phyloP scores from a whole-genome alignment of 306 rosid species.

The Casuarina glauca region DNA sequence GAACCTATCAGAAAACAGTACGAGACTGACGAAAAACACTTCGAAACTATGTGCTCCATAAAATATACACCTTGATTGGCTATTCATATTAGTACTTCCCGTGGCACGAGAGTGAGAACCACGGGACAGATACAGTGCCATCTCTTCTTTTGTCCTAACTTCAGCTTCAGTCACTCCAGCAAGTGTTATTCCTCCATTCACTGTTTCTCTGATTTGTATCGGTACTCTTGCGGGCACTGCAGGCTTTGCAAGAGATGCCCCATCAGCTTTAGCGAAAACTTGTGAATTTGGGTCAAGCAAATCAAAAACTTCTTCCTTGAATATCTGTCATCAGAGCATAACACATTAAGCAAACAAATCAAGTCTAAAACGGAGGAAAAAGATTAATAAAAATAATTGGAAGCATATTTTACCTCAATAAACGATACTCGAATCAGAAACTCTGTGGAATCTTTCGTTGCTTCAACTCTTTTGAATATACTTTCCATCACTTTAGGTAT shows the following conservation, averaged over 20 bases:
- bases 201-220: conserved; percentile 84
- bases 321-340: conserved; percentile 51
- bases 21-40: neutral
- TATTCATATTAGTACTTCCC: conserved; percentile 91
- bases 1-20: neutral
- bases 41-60: neutral
- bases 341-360: conserved; percentile 15
- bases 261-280: conserved; percentile 47
- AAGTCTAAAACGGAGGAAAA: neutral
- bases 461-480: conserved; percentile 54
- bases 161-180: conserved; percentile 87
- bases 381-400: neutral
- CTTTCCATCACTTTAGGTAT: conserved; percentile 75
- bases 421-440: conserved; percentile 82
- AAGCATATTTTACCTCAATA: conserved; percentile 64
- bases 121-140: conserved; percentile 66
- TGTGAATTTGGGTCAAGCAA: conserved; percentile 64
- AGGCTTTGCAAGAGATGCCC: conserved; percentile 38
- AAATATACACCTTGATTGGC: conserved; percentile 73
- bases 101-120: conserved; percentile 86
- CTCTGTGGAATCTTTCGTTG: conserved; percentile 44
- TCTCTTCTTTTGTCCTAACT: conserved; percentile 77
- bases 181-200: conserved; percentile 84
- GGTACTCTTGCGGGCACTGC: conserved; percentile 62
- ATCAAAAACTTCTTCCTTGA: conserved; percentile 91